Evolutionary conservation across 148 eudicot genomes (phyloP).

Genomic region (Amaranthus hypochondriacus): DNA sequence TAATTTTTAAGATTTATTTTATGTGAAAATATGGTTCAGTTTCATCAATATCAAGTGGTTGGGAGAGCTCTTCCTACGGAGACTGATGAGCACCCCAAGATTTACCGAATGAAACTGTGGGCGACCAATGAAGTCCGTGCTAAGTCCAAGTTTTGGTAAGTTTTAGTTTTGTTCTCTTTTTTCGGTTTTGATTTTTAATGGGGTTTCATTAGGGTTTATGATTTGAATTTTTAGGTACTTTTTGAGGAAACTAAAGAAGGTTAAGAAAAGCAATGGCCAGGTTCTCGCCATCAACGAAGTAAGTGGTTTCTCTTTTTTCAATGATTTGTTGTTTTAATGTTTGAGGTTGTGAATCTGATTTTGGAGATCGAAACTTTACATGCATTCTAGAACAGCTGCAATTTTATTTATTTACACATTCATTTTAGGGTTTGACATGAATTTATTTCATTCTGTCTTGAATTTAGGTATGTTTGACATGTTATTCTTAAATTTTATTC

Average conservation of each 20-base stretch:
- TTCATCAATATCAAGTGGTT: constrained; percentile 84
- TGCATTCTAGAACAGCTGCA: too few relatives aligned
- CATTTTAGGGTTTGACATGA: too few relatives aligned
- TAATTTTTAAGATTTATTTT: neutral
- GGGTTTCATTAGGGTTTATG: neutral
- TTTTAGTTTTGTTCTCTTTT: neutral
- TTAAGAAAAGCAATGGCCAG: constrained; percentile 88
- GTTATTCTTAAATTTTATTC: too few relatives aligned
- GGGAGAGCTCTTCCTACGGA: constrained; percentile 83
- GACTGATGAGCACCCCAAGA: constrained; percentile 67
- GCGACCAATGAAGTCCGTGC: constrained; percentile 91
- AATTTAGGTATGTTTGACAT: too few relatives aligned
- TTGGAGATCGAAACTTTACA: too few relatives aligned
- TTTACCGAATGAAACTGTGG: constrained; percentile 91
- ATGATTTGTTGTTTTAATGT: too few relatives aligned
- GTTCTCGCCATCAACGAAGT: constrained; percentile 91
- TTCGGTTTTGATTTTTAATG: neutral
- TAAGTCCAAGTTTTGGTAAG: constrained; percentile 85
- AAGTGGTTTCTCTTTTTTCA: neutral
- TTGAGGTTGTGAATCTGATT: too few relatives aligned
- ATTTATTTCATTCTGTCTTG: too few relatives aligned
- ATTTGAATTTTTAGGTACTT: constrained; percentile 48
- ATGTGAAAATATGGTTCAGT: constrained; percentile 27
- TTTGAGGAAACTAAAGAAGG: constrained; percentile 92
- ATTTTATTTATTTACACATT: too few relatives aligned